Conservation (phyloP, 1,284 basidiomycete species). For the Melampsora americana region DNA sequence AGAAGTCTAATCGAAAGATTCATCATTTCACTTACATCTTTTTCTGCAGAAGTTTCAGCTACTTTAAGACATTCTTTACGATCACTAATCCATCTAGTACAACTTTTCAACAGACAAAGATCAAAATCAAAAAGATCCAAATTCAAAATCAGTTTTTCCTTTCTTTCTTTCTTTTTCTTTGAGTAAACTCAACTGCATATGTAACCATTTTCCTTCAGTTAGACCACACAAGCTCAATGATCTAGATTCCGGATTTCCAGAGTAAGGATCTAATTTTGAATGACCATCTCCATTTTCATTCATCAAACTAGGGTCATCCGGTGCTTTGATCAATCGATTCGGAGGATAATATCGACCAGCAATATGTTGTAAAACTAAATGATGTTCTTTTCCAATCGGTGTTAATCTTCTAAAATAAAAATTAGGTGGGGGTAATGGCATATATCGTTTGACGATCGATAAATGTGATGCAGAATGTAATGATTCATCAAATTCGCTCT, state of each 20-base stretch:
- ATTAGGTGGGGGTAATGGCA: constrained; percentile 20
- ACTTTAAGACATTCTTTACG: constrained; percentile 39
- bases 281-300: not conserved
- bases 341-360: constrained; percentile 42
- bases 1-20: not conserved
- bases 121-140: not conserved
- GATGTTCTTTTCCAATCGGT: constrained; percentile 39
- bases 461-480: not conserved
- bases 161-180: not conserved
- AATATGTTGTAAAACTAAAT: constrained; percentile 39
- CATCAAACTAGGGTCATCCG: not conserved
- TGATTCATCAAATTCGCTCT: constrained; percentile 17
- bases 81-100: constrained; percentile 18
- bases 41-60: constrained; percentile 30
- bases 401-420: constrained; percentile 37
- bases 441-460: constrained; percentile 29
- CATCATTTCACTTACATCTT: constrained; percentile 4
- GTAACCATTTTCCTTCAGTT: constrained; percentile 31
- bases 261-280: not conserved
- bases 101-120: constrained; percentile 14
- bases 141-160: not conserved
- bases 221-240: constrained; percentile 33
- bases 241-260: not conserved
- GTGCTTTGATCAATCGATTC: not conserved
- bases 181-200: constrained; percentile 36